Evolutionary conservation across 257 asterid genomes (phyloP).

Genomic region (Salvia miltiorrhiza): DNA sequence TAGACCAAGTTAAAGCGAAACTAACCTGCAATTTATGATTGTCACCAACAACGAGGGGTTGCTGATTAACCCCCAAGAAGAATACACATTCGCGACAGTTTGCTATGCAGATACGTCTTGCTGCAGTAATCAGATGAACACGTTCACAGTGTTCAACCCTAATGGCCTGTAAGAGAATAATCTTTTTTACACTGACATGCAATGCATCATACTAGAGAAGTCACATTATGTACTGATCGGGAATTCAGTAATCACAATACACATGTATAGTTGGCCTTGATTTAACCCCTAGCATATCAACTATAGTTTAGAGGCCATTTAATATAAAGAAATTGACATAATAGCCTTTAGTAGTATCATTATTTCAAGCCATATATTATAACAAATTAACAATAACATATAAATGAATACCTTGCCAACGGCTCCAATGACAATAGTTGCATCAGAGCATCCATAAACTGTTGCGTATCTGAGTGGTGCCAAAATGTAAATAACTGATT

Average conservation of each 20-base stretch:
- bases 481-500: constrained; percentile 84
- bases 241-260: not conserved
- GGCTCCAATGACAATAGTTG: constrained; percentile 91
- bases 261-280: not conserved
- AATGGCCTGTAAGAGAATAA: constrained; percentile 57
- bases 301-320: not conserved
- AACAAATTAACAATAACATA: not conserved
- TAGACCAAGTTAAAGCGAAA: constrained; percentile 5
- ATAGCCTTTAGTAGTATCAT: not conserved
- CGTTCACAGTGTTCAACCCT: constrained; percentile 99
- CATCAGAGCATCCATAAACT: constrained; percentile 97
- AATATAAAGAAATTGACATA: not conserved
- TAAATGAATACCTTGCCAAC: constrained; percentile 81
- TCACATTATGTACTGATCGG: not conserved
- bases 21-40: constrained; percentile 93
- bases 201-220: constrained; percentile 19
- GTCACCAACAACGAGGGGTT: constrained; percentile 93
- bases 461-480: constrained; percentile 89
- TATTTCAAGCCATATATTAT: constrained; percentile 8
- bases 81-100: constrained; percentile 95
- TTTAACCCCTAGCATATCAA: not conserved
- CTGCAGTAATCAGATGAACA: constrained; percentile 85
- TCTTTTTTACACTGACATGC: not conserved
- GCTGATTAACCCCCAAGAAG: constrained; percentile 90
- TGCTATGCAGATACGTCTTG: constrained; percentile 85